These are phyloP conservation scores for Yamadazyma atmosphaerica DNA, from an alignment of 1,139 yeast genomes.

Conservation along the genomic window DNA sequence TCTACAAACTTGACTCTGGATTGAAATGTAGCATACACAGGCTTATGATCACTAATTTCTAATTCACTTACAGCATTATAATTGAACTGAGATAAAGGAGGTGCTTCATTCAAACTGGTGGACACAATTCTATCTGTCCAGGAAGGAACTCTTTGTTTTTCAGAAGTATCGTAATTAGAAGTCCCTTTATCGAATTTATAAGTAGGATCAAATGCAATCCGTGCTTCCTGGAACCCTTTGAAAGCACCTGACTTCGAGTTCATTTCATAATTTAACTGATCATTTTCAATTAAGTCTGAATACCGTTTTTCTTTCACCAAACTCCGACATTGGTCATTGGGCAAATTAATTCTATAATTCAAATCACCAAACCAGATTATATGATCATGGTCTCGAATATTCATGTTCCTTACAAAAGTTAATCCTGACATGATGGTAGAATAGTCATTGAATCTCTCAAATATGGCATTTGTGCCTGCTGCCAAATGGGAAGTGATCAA, in stretches of 20 bases:
- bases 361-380: slow-evolving; percentile 96
- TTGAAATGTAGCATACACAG: slow-evolving; percentile 76
- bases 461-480: slow-evolving; percentile 82
- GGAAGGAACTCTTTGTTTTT: slow-evolving; percentile 89
- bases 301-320: slow-evolving; percentile 47
- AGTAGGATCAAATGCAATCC: slow-evolving; percentile 80
- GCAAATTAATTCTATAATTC: slow-evolving; percentile 77
- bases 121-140: slow-evolving; percentile 93
- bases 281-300: slow-evolving; percentile 63
- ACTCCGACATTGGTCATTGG: slow-evolving; percentile 73
- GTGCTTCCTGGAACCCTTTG: slow-evolving; percentile 80
- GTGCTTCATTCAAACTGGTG: slow-evolving; percentile 41
- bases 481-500: slow-evolving; percentile 92
- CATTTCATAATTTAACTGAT: slow-evolving; percentile 85
- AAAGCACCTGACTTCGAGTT: slow-evolving; percentile 68
- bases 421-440: slow-evolving; percentile 77
- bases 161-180: slow-evolving; percentile 79
- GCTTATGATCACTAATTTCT: slow-evolving; percentile 85
- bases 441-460: slow-evolving; percentile 87
- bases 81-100: slow-evolving; percentile 52
- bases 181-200: slow-evolving; percentile 94
- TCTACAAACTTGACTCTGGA: slow-evolving; percentile 68
- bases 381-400: slow-evolving; percentile 79
- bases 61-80: slow-evolving; percentile 60
- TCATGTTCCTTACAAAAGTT: slow-evolving; percentile 68